A percentile compares a stretch with the other conserved stretches of the same genome.
phyloP scores from a whole-genome alignment of 176 grass and related monocot genomes.

The Oryza glaberrima region DNA sequence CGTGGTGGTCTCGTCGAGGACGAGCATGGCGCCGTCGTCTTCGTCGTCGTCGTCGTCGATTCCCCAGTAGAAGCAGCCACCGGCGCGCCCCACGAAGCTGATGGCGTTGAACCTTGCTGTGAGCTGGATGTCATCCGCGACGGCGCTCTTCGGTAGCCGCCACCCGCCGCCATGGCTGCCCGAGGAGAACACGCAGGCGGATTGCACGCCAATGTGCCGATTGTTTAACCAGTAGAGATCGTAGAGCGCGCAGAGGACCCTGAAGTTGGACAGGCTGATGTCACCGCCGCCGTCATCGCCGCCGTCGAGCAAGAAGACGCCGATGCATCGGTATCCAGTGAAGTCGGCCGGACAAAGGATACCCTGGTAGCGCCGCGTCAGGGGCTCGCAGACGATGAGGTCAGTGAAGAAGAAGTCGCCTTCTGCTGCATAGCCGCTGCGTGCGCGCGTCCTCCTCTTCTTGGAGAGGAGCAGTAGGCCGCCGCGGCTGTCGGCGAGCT shows the following conservation, averaged over 20 bases:
- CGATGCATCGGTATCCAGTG: neutral
- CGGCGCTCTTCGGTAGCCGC: neutral
- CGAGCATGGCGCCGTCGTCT: slow-evolving; percentile 6
- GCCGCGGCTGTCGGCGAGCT: too few relatives aligned
- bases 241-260: neutral
- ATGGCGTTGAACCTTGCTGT: neutral
- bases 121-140: neutral
- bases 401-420: neutral
- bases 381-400: slow-evolving; percentile 3
- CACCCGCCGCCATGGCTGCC: slow-evolving; percentile 23
- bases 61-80: neutral
- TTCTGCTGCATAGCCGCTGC: neutral
- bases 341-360: neutral
- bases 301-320: slow-evolving; percentile 30
- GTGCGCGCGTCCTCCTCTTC: neutral
- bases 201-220: neutral
- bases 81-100: neutral
- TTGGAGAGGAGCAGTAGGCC: too few relatives aligned
- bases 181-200: neutral
- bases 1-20: slow-evolving; percentile 14
- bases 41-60: neutral
- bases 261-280: slow-evolving; percentile 5
- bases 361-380: neutral
- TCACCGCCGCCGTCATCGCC: too few relatives aligned
- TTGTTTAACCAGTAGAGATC: neutral